These are phyloP conservation scores for Pestalotiopsis sp. DNA, from an alignment of 2,329 filamentous ascomycete species.

Conservation along the genomic window DNA sequence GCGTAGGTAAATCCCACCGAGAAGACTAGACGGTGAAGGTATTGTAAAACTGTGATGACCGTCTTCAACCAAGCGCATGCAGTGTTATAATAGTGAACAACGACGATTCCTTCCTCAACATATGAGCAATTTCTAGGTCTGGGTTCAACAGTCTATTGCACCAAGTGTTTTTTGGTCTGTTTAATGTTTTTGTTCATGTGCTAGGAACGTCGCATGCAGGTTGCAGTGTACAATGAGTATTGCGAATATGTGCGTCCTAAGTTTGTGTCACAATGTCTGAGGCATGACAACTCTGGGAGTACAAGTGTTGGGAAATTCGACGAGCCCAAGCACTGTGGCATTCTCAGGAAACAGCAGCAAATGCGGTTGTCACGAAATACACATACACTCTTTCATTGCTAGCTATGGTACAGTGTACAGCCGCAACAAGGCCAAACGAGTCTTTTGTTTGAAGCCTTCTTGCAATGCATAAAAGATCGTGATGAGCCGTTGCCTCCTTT, in stretches of 20 bases:
- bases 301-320: neutral
- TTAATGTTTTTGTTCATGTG: too few relatives aligned
- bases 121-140: too few relatives aligned
- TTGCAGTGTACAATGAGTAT: neutral
- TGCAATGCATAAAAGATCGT: neutral
- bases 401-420: conserved; percentile 17
- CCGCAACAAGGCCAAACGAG: neutral
- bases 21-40: too few relatives aligned
- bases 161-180: too few relatives aligned
- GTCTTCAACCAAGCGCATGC: too few relatives aligned
- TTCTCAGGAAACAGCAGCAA: neutral
- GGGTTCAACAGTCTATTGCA: too few relatives aligned
- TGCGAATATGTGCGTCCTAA: neutral
- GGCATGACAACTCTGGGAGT: neutral
- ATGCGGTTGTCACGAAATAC: neutral
- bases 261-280: too few relatives aligned
- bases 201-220: neutral
- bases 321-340: neutral
- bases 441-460: neutral
- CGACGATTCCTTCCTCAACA: too few relatives aligned
- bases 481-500: neutral
- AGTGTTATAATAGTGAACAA: too few relatives aligned
- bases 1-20: too few relatives aligned
- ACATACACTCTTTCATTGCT: conserved; percentile 12
- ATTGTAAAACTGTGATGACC: too few relatives aligned